Evolutionary conservation across 768 basidiomycete species (phyloP), one percentile per base, ranked within the genome.

Genomic region (Hirschioporus abietinus): DNA sequence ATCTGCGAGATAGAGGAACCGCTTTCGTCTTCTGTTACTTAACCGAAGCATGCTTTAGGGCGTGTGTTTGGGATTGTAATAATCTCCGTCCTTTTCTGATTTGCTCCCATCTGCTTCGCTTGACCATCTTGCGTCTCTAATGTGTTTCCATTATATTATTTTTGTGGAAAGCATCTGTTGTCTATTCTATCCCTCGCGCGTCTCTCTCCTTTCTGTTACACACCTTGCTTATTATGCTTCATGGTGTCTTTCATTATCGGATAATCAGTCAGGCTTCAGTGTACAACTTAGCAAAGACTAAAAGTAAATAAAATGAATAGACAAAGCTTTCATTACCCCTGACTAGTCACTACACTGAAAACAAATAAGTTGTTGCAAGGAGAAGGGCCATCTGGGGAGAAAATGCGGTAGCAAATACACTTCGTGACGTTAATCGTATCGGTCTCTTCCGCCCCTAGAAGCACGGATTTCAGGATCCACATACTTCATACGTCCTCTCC

Each of bases 401-500:
- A 3, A 52, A 52, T 15, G 42, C 42, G 42, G 42, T 20, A 15
- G 42, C 20, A 52, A 15, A 6, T 20, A 8, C 30, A 30, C 1
- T 61, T 25, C 9, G 60, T 34, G 25, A 34, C 30, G 23, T 34
- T 61, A 61, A 61, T 34, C 30, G 20, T 61, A 61, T 61, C 60
- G 24, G 60, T 61, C 30, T 23, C 24, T 25, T 61, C 60, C 24
- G 12, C 18, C 30, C 18, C 30, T 61, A 34, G 60, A 61, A 25
- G 27, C 25, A 20, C 66, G 66, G 25, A 66, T 36, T 60, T 74
- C 73, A 20, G 73, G 73, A 60, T 74, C 73, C 18, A 70, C 61
- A 63, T 67, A 74, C 66, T 72, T 71, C 73, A 74, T 74, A 20
- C 67, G 63, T 10, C 73, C 73, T 24, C 73, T 71, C n/a, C 73